These are phyloP conservation scores for Pontederia crassipes DNA, from an alignment of 176 grass and related monocot species.

Conservation along the genomic window DNA sequence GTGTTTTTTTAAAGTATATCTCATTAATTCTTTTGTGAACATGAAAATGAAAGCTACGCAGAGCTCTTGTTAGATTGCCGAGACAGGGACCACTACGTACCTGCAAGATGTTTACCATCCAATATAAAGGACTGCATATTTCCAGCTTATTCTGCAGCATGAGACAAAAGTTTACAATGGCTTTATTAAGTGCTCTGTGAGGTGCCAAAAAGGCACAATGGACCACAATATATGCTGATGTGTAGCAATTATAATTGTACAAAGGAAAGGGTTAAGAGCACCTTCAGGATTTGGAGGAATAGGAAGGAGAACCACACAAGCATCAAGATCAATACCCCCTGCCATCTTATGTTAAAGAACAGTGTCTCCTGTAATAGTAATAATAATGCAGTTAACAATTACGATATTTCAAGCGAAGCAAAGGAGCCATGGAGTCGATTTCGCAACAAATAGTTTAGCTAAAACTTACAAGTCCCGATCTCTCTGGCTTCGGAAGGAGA, in stretches of 20 bases:
- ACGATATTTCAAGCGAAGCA: no score
- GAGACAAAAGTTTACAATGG: background rate
- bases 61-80: no score
- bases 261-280: conserved; percentile 3
- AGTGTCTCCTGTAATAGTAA: conserved; percentile 45
- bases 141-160: conserved; percentile 48
- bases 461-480: conserved; percentile 49
- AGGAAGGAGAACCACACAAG: conserved; percentile 63
- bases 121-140: conserved; percentile 78
- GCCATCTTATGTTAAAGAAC: conserved; percentile 74
- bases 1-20: no score
- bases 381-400: no score
- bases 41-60: no score
- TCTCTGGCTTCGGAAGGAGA: conserved; percentile 43
- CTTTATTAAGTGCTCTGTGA: conserved; percentile 1
- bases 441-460: background rate
- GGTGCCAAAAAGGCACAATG: no score
- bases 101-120: conserved; percentile 74
- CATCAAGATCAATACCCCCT: conserved; percentile 59
- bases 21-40: no score
- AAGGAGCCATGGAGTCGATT: no score
- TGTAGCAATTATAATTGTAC: background rate
- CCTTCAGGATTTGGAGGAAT: conserved; percentile 81
- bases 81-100: conserved; percentile 13
- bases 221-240: background rate